phyloP scores from a whole-genome alignment of 1,284 basidiomycete species.

The Paramarasmius palmivorus region DNA sequence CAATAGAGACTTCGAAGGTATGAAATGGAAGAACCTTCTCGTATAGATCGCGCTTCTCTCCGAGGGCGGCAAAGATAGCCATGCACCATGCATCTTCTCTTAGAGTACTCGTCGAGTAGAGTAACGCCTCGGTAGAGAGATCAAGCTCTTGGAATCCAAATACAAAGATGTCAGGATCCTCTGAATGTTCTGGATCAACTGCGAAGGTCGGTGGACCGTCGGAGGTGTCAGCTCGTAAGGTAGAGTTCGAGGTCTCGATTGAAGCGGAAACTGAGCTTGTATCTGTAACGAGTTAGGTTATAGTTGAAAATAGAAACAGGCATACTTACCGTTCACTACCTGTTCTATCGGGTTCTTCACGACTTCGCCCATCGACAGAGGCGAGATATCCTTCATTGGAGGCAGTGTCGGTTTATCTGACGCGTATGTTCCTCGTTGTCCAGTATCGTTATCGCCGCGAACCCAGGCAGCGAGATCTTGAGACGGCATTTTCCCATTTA shows the following conservation, averaged over 20 bases:
- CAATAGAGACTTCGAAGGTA: background rate
- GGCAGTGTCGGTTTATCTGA: slow-evolving; percentile 25
- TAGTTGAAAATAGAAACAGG: slow-evolving; percentile 10
- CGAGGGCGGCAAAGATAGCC: slow-evolving; percentile 65
- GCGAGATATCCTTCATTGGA: slow-evolving; percentile 38
- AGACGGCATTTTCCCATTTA: slow-evolving; percentile 71
- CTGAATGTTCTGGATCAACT: slow-evolving; percentile 26
- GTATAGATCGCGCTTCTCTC: slow-evolving; percentile 63
- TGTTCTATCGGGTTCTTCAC: slow-evolving; percentile 16
- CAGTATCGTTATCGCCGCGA: slow-evolving; percentile 18
- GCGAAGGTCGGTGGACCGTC: slow-evolving; percentile 13
- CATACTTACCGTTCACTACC: slow-evolving; percentile 8
- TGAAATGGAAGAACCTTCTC: slow-evolving; percentile 50
- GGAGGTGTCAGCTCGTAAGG: slow-evolving; percentile 8
- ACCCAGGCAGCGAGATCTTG: slow-evolving; percentile 64
- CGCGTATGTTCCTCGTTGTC: no score
- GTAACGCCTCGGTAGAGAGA: slow-evolving; percentile 68
- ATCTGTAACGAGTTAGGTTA: background rate
- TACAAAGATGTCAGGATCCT: slow-evolving; percentile 65
- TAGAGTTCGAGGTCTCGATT: slow-evolving; percentile 1
- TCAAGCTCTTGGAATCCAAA: slow-evolving; percentile 79
- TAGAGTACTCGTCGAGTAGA: slow-evolving; percentile 60
- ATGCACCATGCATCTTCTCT: slow-evolving; percentile 70
- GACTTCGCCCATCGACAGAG: slow-evolving; percentile 24
- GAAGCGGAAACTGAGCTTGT: background rate